These are phyloP conservation scores for Microcos paniculata DNA, from an alignment of 345 rosid genomes.

Conservation along the genomic window DNA sequence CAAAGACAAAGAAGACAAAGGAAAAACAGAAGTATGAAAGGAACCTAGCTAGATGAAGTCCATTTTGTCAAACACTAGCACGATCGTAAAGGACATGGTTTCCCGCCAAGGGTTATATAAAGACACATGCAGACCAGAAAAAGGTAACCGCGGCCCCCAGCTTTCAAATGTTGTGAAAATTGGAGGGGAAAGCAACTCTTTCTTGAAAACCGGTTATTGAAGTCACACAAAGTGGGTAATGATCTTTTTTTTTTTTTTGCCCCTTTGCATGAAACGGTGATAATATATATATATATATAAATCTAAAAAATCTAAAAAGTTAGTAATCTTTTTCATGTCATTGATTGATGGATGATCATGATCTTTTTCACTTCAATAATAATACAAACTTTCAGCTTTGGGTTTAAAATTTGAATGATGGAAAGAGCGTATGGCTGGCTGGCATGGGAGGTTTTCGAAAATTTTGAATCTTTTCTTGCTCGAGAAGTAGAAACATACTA, in stretches of 20 bases:
- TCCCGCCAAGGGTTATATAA: conserved; percentile 29
- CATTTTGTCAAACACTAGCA: neutral
- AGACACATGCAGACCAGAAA: neutral
- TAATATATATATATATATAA: neutral
- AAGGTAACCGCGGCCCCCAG: neutral
- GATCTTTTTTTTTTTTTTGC: too few relatives aligned
- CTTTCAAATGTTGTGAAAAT: neutral
- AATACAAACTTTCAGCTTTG: conserved; percentile 22
- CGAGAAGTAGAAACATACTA: neutral
- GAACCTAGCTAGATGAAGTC: neutral
- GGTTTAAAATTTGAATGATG: conserved; percentile 33
- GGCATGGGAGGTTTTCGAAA: neutral
- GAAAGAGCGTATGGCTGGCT: neutral
- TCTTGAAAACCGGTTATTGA: neutral
- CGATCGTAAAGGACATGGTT: neutral
- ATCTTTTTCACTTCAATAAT: conserved; percentile 42
- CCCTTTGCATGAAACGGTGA: conserved; percentile 27
- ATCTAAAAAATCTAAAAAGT: conserved; percentile 44
- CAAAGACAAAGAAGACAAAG: too few relatives aligned
- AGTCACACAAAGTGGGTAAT: neutral
- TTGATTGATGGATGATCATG: conserved; percentile 56
- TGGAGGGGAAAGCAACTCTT: neutral
- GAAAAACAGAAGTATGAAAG: neutral
- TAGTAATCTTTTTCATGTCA: conserved; percentile 32
- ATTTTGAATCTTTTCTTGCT: neutral